These are phyloP conservation scores for Dissoconium aciculare DNA, from an alignment of 2,329 filamentous ascomycete genomes.

Conservation along the genomic window DNA sequence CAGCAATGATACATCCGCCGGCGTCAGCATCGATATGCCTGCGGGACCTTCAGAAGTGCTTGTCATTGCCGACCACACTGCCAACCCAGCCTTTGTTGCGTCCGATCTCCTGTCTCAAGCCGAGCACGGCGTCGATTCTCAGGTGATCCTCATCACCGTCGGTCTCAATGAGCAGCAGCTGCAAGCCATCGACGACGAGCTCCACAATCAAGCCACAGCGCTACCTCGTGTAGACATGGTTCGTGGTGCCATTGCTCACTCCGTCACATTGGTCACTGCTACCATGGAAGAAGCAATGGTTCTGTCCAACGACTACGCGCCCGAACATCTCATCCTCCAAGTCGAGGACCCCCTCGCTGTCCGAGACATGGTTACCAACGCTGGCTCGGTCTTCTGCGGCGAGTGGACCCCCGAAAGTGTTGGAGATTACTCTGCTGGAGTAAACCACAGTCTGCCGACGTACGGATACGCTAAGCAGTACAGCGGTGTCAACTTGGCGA, in stretches of 20 bases:
- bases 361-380: constrained; percentile 73
- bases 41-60: constrained; percentile 92
- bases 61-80: constrained; percentile 77
- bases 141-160: constrained; percentile 81
- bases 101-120: constrained; percentile 90
- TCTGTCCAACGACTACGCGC: constrained; percentile 86
- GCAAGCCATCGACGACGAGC: constrained; percentile 73
- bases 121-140: constrained; percentile 90
- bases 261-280: constrained; percentile 64
- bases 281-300: constrained; percentile 62
- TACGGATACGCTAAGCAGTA: constrained; percentile 98
- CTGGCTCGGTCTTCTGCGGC: constrained; percentile 89
- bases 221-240: constrained; percentile 89
- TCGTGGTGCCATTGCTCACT: constrained; percentile 76
- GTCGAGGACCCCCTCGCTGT: constrained; percentile 59
- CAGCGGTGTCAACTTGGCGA: constrained; percentile 88
- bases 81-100: constrained; percentile 88
- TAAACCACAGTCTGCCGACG: constrained; percentile 92
- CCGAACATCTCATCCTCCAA: constrained; percentile 91
- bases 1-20: constrained; percentile 89
- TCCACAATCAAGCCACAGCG: constrained; percentile 73
- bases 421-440: constrained; percentile 92
- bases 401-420: constrained; percentile 96
- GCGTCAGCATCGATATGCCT: constrained; percentile 95
- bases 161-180: constrained; percentile 60